Percentiles rank a stretch among this genome's conserved stretches.
Conservation (phyloP, 2,329 filamentous ascomycete species). For the Neopestalotiopsis sp. region DNA sequence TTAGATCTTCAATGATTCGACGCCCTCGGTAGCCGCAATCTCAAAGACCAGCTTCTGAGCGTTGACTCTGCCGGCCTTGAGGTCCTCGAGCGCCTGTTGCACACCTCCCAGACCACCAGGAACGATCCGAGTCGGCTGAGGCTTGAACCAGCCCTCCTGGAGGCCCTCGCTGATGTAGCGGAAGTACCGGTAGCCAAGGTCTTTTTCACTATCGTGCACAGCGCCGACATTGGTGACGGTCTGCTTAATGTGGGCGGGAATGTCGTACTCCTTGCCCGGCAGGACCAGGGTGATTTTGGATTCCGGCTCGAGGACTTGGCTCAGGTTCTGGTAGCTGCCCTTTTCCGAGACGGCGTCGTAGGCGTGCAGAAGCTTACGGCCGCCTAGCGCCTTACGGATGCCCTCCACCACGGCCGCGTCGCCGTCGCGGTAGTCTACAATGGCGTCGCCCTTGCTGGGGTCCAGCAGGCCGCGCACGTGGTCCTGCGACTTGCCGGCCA, state of each 20-base stretch:
- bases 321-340: constrained; percentile 50
- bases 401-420: constrained; percentile 54
- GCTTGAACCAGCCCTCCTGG: constrained; percentile 45
- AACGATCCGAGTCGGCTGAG: constrained; percentile 43
- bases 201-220: constrained; percentile 29
- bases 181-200: constrained; percentile 39
- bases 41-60: constrained; percentile 51
- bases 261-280: constrained; percentile 33
- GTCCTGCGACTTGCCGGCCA: constrained; percentile 58
- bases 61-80: constrained; percentile 44
- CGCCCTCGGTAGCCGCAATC: constrained; percentile 32
- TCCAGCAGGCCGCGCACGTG: constrained; percentile 61
- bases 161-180: constrained; percentile 43
- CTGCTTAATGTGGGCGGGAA: constrained; percentile 31
- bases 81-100: constrained; percentile 39
- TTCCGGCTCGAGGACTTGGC: constrained; percentile 46
- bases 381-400: constrained; percentile 49
- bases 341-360: constrained; percentile 65
- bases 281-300: constrained; percentile 47
- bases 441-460: constrained; percentile 56
- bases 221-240: constrained; percentile 29
- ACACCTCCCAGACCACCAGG: constrained; percentile 41
- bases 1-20: not conserved
- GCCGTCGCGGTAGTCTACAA: constrained; percentile 67
- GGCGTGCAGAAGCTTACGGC: constrained; percentile 52